These are phyloP conservation scores for Fusarium beomiforme DNA, from an alignment of 2,329 filamentous ascomycete species.

Conservation along the genomic window DNA sequence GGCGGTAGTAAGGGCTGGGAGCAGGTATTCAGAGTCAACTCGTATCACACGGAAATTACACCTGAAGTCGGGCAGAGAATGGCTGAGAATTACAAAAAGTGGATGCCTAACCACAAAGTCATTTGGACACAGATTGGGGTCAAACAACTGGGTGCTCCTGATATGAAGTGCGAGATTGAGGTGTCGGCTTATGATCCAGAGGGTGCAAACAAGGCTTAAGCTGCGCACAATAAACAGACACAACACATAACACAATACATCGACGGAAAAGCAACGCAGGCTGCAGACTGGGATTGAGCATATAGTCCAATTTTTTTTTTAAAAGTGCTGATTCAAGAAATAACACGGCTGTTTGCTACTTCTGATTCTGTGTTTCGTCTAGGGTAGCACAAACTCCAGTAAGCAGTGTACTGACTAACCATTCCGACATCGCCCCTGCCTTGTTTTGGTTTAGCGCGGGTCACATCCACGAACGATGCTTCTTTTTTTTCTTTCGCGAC, in stretches of 20 bases:
- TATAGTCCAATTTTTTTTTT: too few relatives aligned
- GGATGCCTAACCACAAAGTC: slow-evolving; percentile 60
- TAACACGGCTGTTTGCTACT: fast-evolving
- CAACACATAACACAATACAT: too few relatives aligned
- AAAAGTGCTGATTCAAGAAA: background rate
- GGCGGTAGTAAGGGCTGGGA: slow-evolving; percentile 64
- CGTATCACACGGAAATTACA: slow-evolving; percentile 55
- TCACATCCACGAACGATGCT: slow-evolving; percentile 13
- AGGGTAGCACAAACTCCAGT: background rate
- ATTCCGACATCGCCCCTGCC: background rate
- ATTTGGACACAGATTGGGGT: slow-evolving; percentile 64
- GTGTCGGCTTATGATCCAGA: slow-evolving; percentile 52
- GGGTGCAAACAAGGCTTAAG: background rate
- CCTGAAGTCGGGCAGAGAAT: slow-evolving; percentile 52
- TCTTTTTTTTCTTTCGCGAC: slow-evolving; percentile 37
- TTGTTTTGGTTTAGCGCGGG: slow-evolving; percentile 7
- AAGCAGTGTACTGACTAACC: slow-evolving; percentile 15
- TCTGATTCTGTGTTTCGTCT: background rate
- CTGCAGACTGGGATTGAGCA: too few relatives aligned
- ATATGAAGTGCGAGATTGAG: slow-evolving; percentile 67
- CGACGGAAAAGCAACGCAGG: too few relatives aligned
- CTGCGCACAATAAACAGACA: background rate
- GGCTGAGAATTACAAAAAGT: slow-evolving; percentile 57
- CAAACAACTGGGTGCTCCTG: slow-evolving; percentile 53
- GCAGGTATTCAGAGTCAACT: slow-evolving; percentile 60